Base-by-base conservation (phyloP, 2,329 filamentous ascomycete genomes). In the Nothophaeocryptopus gaeumannii region DNA sequence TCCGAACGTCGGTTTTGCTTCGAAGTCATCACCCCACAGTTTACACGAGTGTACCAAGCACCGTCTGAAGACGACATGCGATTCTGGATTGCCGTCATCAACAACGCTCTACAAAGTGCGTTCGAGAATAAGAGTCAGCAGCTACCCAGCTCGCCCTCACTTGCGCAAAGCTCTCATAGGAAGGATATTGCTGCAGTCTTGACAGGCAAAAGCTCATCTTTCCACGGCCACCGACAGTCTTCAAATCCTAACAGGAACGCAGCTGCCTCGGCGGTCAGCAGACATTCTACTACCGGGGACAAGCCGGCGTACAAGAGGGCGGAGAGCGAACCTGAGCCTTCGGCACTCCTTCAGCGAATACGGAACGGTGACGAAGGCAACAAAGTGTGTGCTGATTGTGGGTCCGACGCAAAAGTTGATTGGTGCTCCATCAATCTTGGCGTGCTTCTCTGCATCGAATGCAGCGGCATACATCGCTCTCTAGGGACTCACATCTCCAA, bases 361-460 rank as follows among this genome's bases (percentile, higher is more conserved):
- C 86, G 92, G 42, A 88, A 95, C 50, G 88, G 86, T 42, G 93
- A 99, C 64, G 87, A 95, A 63, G 91, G 89, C 35, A 99, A 99
- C 70, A 86, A 83, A 59, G 88, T 86, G 80, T 99, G 93, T 67
- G 93, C 93, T 12, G 93, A 99, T 68, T 99, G 93, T 66, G 88
- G 89, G 9, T 95, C 90, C 7, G 86, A 87, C 31, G 82, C 84
- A 64, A 97, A 96, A 73, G 91, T 96, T 15, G 93, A 99, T 70
- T 99, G 93, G 93, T 93, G 97, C 26, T 97, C 93, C 0, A 96
- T 99, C 72, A 99, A 99, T 63, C 78, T 99, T 4, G 93, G 89
- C 39, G 96, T 99, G 52, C 85, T 99, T 46, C 80, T 99, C 14
- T 99, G 93, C 73, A 96, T 96, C 67, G 92, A 99, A 70, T 99